Evolutionary conservation across 345 rosid species (phyloP).

Genomic region (Camelina sativa): DNA sequence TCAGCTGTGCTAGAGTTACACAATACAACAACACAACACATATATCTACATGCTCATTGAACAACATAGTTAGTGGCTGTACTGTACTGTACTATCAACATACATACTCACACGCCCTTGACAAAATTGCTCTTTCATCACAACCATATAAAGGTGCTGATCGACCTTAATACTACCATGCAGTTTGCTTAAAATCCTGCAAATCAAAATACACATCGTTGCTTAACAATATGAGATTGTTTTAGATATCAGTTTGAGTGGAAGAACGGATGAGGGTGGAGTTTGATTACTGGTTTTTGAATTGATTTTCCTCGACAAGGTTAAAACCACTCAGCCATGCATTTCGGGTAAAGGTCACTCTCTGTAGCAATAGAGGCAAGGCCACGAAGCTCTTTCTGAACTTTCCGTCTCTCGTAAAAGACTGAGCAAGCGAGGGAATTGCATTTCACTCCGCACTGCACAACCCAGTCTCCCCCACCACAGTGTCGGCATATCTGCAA

Average conservation of each 20-base stretch:
- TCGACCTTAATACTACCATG: background rate
- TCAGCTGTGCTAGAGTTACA: background rate
- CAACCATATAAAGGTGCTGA: background rate
- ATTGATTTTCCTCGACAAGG: constrained; percentile 2
- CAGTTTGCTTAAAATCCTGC: constrained; percentile 3
- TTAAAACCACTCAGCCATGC: constrained; percentile 91
- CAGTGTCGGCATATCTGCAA: constrained; percentile 93
- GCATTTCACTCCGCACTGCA: constrained; percentile 88
- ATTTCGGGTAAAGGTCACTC: constrained; percentile 75
- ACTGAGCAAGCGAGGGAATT: constrained; percentile 86
- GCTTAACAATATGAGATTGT: background rate
- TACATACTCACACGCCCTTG: constrained; percentile 19
- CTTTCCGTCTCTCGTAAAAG: constrained; percentile 86
- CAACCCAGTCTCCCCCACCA: constrained; percentile 96
- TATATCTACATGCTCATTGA: background rate
- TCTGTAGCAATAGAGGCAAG: constrained; percentile 66
- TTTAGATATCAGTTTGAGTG: background rate
- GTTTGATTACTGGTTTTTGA: constrained; percentile 25
- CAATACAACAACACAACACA: background rate
- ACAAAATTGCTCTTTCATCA: constrained; percentile 11
- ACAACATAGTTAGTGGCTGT: background rate
- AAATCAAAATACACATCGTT: background rate
- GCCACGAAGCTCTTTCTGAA: constrained; percentile 81
- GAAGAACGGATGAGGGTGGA: background rate
- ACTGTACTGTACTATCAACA: constrained; percentile 6